Evolutionary conservation across 164 flowering plant species (phyloP).

Genomic region (Chimonanthus praecox): DNA sequence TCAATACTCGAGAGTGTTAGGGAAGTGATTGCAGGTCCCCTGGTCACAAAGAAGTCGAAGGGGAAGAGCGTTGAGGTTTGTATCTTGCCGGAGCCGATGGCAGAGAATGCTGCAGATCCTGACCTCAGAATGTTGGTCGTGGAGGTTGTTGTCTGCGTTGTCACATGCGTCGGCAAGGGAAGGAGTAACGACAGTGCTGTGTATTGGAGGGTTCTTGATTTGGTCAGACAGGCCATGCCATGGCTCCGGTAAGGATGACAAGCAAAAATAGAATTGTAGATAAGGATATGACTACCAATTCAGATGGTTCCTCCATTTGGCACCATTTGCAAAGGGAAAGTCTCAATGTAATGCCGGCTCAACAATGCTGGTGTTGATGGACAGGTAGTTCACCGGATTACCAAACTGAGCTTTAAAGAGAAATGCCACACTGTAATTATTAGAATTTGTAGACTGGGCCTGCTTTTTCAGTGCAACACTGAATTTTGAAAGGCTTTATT

Average conservation of each 20-base stretch:
- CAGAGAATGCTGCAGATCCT: conserved; percentile 24
- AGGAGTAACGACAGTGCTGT: conserved; percentile 31
- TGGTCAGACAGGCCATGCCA: conserved; percentile 51
- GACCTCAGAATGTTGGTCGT: conserved; percentile 47
- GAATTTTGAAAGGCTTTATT: too few relatives aligned
- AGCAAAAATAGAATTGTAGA: not conserved
- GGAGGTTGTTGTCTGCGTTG: conserved; percentile 44
- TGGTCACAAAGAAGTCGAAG: not conserved
- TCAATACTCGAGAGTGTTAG: conserved; percentile 43
- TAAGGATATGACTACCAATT: not conserved
- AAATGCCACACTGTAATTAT: not conserved
- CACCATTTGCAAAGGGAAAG: too few relatives aligned
- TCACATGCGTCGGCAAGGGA: conserved; percentile 41
- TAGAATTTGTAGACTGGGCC: not conserved
- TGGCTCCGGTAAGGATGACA: conserved; percentile 56
- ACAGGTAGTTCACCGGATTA: not conserved
- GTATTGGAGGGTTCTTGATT: conserved; percentile 38
- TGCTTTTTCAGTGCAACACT: too few relatives aligned
- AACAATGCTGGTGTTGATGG: not conserved
- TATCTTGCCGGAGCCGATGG: conserved; percentile 31
- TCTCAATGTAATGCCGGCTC: too few relatives aligned
- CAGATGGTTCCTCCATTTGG: not conserved
- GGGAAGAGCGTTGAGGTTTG: conserved; percentile 15
- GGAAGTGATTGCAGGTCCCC: conserved; percentile 3
- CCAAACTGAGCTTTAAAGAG: not conserved